Evolutionary conservation across 2,329 filamentous ascomycete genomes (phyloP).

Genomic region (Sclerotinia nivalis): DNA sequence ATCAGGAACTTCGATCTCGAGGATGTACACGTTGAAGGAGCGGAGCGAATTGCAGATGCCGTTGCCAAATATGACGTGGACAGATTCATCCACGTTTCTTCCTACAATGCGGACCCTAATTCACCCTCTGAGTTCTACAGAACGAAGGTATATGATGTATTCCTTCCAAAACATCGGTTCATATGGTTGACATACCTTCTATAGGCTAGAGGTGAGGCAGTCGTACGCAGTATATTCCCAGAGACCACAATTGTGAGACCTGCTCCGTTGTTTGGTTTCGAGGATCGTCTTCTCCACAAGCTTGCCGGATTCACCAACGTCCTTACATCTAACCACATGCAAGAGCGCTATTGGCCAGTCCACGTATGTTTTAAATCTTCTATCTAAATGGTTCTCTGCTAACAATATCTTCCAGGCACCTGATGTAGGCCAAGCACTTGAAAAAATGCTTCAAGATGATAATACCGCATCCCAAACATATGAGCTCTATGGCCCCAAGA

Average conservation of each 20-base stretch:
- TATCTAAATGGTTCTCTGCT: slow-evolving; percentile 19
- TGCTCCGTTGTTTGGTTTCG: slow-evolving; percentile 90
- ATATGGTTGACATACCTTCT: not conserved
- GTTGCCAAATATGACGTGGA: slow-evolving; percentile 98
- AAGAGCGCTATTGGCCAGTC: slow-evolving; percentile 86
- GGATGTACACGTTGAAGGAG: slow-evolving; percentile 91
- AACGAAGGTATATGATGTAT: slow-evolving; percentile 62
- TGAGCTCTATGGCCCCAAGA: slow-evolving; percentile 90
- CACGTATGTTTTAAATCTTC: slow-evolving; percentile 58
- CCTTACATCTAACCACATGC: slow-evolving; percentile 90
- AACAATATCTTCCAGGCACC: slow-evolving; percentile 59
- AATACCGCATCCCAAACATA: slow-evolving; percentile 86
- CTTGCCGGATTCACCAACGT: slow-evolving; percentile 79
- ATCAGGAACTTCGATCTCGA: slow-evolving; percentile 85
- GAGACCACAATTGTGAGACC: slow-evolving; percentile 97
- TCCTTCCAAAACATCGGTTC: not conserved
- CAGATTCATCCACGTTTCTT: slow-evolving; percentile 94
- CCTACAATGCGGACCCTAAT: slow-evolving; percentile 80
- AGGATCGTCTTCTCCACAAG: slow-evolving; percentile 86
- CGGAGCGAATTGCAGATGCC: slow-evolving; percentile 88
- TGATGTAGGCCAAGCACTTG: slow-evolving; percentile 85
- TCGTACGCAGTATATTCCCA: slow-evolving; percentile 86
- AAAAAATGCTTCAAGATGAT: slow-evolving; percentile 89
- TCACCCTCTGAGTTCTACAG: slow-evolving; percentile 87
- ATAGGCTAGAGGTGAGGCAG: slow-evolving; percentile 75